These are phyloP conservation scores for Russula ochroleuca DNA, from an alignment of 768 basidiomycete genomes.

Conservation along the genomic window DNA sequence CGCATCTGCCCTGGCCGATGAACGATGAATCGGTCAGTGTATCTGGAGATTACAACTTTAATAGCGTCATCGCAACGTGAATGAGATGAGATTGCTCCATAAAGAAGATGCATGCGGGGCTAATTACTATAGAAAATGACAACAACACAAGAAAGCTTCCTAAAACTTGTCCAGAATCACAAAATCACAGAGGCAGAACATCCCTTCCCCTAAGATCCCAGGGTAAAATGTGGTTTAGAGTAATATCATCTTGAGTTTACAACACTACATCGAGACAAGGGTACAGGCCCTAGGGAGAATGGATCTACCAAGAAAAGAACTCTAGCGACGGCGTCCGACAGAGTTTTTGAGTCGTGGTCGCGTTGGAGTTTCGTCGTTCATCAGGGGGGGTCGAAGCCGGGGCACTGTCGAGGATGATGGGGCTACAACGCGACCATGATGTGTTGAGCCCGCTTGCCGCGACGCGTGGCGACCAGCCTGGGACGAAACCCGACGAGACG, in stretches of 20 bases:
- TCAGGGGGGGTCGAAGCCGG: constrained; percentile 38
- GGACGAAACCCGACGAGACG: constrained; percentile 1
- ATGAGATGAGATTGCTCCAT: constrained; percentile 8
- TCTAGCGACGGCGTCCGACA: constrained; percentile 46
- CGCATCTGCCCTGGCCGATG: background rate
- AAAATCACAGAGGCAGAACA: background rate
- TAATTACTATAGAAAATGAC: constrained; percentile 11
- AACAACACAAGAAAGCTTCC: constrained; percentile 4
- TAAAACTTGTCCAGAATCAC: constrained; percentile 2
- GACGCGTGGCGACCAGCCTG: constrained; percentile 3
- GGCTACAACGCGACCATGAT: constrained; percentile 9
- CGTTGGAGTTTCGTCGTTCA: constrained; percentile 56
- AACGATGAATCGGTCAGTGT: background rate
- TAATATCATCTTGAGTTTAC: constrained; percentile 15
- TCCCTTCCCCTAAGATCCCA: background rate
- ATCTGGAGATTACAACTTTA: no score
- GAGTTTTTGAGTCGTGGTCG: constrained; percentile 50
- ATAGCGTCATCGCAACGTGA: background rate
- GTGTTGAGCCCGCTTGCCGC: constrained; percentile 13
- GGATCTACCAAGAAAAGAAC: background rate
- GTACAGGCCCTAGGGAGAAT: background rate
- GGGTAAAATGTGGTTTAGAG: constrained; percentile 9
- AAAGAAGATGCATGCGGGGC: constrained; percentile 7
- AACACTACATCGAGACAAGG: constrained; percentile 1
- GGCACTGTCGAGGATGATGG: constrained; percentile 31